Conservation (phyloP, 2,329 filamentous ascomycete genomes). For the Diaporthe citri region DNA sequence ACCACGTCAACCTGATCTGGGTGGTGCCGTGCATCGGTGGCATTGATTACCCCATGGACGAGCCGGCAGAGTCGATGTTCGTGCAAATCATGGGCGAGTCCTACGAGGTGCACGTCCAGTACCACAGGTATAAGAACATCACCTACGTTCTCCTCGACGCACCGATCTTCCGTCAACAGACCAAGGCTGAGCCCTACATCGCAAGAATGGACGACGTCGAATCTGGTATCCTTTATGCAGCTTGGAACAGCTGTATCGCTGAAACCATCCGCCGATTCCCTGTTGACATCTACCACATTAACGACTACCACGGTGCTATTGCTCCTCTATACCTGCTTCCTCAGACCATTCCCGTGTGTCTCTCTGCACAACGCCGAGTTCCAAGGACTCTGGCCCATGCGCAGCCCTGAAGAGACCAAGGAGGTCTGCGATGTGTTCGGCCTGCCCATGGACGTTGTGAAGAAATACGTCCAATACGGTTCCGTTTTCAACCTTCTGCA, state of each 20-base stretch:
- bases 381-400: conserved; percentile 76
- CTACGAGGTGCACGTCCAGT: conserved; percentile 74
- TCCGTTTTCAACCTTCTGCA: conserved; percentile 76
- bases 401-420: conserved; percentile 69
- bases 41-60: conserved; percentile 72
- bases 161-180: conserved; percentile 73
- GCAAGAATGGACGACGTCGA: conserved; percentile 77
- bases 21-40: conserved; percentile 73
- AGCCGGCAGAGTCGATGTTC: conserved; percentile 70
- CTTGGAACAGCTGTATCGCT: conserved; percentile 79
- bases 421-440: conserved; percentile 76
- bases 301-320: conserved; percentile 53
- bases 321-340: conserved; percentile 75
- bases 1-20: conserved; percentile 75
- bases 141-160: conserved; percentile 64
- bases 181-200: conserved; percentile 72
- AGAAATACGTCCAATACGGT: conserved; percentile 74
- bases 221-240: conserved; percentile 75
- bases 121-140: conserved; percentile 64
- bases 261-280: conserved; percentile 71
- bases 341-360: conserved; percentile 69
- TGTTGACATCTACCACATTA: conserved; percentile 56
- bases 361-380: conserved; percentile 79
- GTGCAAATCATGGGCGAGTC: conserved; percentile 72
- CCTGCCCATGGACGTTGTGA: conserved; percentile 65